Percentiles rank a stretch among this genome's conserved stretches.
Conservation (phyloP, 2,329 filamentous ascomycete species). For the Penicillium sp. region DNA sequence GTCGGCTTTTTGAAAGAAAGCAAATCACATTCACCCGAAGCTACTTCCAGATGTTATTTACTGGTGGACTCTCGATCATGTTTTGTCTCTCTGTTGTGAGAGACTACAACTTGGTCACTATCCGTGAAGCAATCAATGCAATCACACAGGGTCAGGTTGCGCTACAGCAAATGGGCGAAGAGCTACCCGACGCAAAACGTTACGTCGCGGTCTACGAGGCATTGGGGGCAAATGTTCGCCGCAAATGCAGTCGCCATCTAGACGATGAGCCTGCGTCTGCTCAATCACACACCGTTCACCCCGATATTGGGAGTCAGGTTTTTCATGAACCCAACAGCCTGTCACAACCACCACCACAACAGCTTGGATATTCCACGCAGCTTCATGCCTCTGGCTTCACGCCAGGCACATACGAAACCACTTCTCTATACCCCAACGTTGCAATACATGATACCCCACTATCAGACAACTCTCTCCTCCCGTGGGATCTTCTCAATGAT, state of each 20-base stretch:
- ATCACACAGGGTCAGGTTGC: slow-evolving; percentile 11
- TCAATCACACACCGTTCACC: not conserved
- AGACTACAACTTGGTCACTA: slow-evolving; percentile 7
- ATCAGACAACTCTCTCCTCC: slow-evolving; percentile 11
- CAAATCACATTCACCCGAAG: slow-evolving; percentile 50
- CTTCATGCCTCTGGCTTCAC: not conserved
- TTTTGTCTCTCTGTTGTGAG: slow-evolving; percentile 23
- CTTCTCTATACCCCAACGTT: not conserved
- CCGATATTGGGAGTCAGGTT: not conserved
- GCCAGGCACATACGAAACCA: not conserved
- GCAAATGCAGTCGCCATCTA: slow-evolving; percentile 10
- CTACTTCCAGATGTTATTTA: slow-evolving; percentile 54
- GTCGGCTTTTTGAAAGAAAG: slow-evolving; percentile 35
- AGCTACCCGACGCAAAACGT: slow-evolving; percentile 21
- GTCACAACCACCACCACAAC: not conserved
- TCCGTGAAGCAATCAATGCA: slow-evolving; percentile 13
- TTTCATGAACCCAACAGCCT: not conserved
- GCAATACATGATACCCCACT: not conserved
- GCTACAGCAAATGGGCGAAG: slow-evolving; percentile 17
- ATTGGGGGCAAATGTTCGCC: slow-evolving; percentile 14
- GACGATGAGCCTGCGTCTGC: not conserved
- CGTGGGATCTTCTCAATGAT: slow-evolving; percentile 20
- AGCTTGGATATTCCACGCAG: not conserved
- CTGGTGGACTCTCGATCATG: slow-evolving; percentile 45
- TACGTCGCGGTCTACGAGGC: slow-evolving; percentile 26